Evolutionary conservation across 2,329 filamentous ascomycete species (phyloP).

Genomic region (Fusarium sp.): DNA sequence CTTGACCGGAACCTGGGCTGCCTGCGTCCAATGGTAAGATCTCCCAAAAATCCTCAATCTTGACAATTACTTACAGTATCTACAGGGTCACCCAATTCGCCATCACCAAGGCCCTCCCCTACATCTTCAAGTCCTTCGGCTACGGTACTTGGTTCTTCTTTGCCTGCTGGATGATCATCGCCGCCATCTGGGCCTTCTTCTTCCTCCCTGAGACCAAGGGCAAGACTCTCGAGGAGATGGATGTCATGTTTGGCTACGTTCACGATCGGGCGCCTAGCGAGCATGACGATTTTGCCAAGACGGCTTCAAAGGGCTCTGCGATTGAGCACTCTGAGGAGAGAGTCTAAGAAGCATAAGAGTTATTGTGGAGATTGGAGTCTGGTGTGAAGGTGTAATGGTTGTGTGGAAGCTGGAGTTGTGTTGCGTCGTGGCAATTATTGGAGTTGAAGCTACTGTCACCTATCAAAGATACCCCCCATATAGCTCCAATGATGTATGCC

Average conservation of each 20-base stretch:
- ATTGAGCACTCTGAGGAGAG: constrained; percentile 39
- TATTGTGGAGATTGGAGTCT: not conserved
- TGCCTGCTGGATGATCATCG: constrained; percentile 61
- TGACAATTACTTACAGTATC: not conserved
- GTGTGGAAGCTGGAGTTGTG: not conserved
- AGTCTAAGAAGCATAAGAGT: constrained; percentile 1
- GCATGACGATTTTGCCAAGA: constrained; percentile 28
- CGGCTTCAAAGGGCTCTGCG: constrained; percentile 23
- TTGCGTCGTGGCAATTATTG: not conserved
- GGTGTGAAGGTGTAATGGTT: not conserved
- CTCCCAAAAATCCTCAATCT: rapidly evolving
- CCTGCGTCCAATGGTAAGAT: constrained; percentile 53
- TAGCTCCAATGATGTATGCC: not conserved
- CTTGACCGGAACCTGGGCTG: constrained; percentile 55
- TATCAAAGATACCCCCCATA: not conserved
- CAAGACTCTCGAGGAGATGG: constrained; percentile 64
- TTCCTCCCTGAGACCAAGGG: constrained; percentile 68
- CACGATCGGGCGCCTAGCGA: constrained; percentile 33
- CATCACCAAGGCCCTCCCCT: constrained; percentile 58
- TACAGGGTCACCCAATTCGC: constrained; percentile 53
- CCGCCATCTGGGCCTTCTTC: constrained; percentile 62
- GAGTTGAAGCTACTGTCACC: not conserved
- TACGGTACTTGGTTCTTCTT: constrained; percentile 71
- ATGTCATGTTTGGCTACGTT: constrained; percentile 50
- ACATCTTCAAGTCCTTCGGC: constrained; percentile 57